Percentiles rank a stretch among this genome's conserved stretches.
phyloP scores from a whole-genome alignment of 768 basidiomycete genomes.

The Terana coerulea region DNA sequence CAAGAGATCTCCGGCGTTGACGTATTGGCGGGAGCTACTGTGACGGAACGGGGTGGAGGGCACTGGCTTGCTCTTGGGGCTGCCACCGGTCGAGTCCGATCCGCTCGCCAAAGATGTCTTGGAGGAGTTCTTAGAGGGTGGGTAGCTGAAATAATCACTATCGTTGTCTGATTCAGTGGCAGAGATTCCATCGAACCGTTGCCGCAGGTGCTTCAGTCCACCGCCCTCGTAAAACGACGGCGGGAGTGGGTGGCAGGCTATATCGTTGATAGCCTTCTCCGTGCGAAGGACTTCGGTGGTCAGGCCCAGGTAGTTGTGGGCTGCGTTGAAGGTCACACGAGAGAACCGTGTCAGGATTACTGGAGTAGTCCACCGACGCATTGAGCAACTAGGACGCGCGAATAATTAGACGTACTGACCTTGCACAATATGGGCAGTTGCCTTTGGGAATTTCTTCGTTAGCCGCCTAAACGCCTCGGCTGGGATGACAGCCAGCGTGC shows the following conservation, averaged over 20 bases:
- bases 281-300: slow-evolving; percentile 94
- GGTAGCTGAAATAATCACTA: slow-evolving; percentile 51
- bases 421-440: slow-evolving; percentile 94
- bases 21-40: slow-evolving; percentile 46
- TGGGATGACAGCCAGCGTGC: slow-evolving; percentile 97
- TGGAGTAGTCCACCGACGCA: slow-evolving; percentile 14
- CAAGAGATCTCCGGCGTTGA: slow-evolving; percentile 77
- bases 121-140: slow-evolving; percentile 22
- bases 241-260: slow-evolving; percentile 94
- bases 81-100: slow-evolving; percentile 1
- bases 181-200: slow-evolving; percentile 71
- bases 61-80: slow-evolving; percentile 1
- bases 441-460: slow-evolving; percentile 96
- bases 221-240: slow-evolving; percentile 88
- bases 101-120: slow-evolving; percentile 22
- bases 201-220: slow-evolving; percentile 83
- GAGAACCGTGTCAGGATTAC: slow-evolving; percentile 96
- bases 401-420: slow-evolving; percentile 37
- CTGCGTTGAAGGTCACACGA: slow-evolving; percentile 95
- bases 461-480: slow-evolving; percentile 93
- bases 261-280: slow-evolving; percentile 95
- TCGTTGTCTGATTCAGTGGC: slow-evolving; percentile 42
- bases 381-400: slow-evolving; percentile 4
- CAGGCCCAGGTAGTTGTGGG: slow-evolving; percentile 92
- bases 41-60: slow-evolving; percentile 21